Conservation (phyloP, 768 basidiomycete species). For the Amanita inopinata region DNA sequence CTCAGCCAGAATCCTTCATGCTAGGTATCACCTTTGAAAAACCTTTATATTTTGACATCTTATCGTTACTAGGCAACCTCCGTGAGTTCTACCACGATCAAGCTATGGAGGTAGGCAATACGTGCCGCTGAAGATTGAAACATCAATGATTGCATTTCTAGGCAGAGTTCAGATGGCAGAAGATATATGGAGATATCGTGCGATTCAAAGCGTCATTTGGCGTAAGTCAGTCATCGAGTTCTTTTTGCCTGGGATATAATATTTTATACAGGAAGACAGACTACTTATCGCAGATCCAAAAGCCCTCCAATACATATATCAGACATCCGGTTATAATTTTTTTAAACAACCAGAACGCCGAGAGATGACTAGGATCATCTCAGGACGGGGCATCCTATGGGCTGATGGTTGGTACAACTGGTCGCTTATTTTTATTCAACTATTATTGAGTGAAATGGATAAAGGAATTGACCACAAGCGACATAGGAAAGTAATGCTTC, state of each 20-base stretch:
- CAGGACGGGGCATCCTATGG: slow-evolving; percentile 28
- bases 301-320: slow-evolving; percentile 35
- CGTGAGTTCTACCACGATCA: slow-evolving; percentile 22
- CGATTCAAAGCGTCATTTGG: slow-evolving; percentile 28
- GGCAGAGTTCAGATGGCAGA: slow-evolving; percentile 37
- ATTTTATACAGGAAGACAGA: slow-evolving; percentile 27
- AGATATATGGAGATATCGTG: slow-evolving; percentile 31
- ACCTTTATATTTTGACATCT: not conserved
- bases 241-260: not conserved
- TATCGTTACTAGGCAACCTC: slow-evolving; percentile 16
- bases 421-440: not conserved
- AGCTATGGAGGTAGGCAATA: slow-evolving; percentile 22
- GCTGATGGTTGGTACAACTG: slow-evolving; percentile 26
- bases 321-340: slow-evolving; percentile 33
- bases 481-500: slow-evolving; percentile 35
- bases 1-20: slow-evolving; percentile 27
- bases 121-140: slow-evolving; percentile 8
- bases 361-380: slow-evolving; percentile 24
- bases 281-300: slow-evolving; percentile 40
- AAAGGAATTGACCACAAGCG: slow-evolving; percentile 34
- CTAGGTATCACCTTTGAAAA: slow-evolving; percentile 21
- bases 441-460: not conserved
- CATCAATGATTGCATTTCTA: slow-evolving; percentile 16
- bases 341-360: slow-evolving; percentile 28
- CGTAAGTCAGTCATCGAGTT: slow-evolving; percentile 15